A percentile compares a stretch with the other conserved stretches of the same genome.
These are phyloP conservation scores for Mrakia frigida DNA, from an alignment of 768 basidiomycete genomes.

Conservation along the genomic window DNA sequence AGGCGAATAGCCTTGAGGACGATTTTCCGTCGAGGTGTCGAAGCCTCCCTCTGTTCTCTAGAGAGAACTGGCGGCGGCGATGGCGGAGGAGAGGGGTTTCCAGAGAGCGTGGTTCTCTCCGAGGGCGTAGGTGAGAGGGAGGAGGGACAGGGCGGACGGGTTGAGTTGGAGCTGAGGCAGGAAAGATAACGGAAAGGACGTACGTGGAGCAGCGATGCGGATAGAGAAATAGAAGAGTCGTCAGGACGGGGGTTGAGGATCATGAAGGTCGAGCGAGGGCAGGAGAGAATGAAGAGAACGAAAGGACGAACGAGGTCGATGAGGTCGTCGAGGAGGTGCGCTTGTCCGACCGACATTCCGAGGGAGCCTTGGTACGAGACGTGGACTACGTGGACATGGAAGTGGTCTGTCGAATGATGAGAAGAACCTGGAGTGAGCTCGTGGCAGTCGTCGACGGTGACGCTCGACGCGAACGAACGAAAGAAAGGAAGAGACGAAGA, in stretches of 20 bases:
- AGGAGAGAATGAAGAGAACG: not conserved
- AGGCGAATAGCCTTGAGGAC: too few relatives aligned
- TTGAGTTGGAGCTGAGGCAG: slow-evolving; percentile 57
- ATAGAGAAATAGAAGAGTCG: not conserved
- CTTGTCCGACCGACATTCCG: slow-evolving; percentile 81
- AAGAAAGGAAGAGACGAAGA: slow-evolving; percentile 31
- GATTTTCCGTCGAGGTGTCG: too few relatives aligned
- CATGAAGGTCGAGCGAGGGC: slow-evolving; percentile 34
- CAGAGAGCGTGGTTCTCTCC: slow-evolving; percentile 76
- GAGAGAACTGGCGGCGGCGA: too few relatives aligned
- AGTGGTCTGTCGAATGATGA: slow-evolving; percentile 63
- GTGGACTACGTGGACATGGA: slow-evolving; percentile 89
- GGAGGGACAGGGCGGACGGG: slow-evolving; percentile 40
- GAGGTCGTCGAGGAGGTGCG: slow-evolving; percentile 86
- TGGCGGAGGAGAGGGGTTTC: slow-evolving; percentile 43
- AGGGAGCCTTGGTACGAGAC: slow-evolving; percentile 56
- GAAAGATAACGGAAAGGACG: too few relatives aligned
- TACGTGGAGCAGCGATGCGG: not conserved
- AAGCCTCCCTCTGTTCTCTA: too few relatives aligned
- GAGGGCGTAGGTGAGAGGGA: slow-evolving; percentile 64
- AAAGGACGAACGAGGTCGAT: slow-evolving; percentile 62
- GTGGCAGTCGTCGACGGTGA: not conserved
- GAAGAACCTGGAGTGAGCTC: slow-evolving; percentile 1
- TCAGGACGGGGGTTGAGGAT: not conserved
- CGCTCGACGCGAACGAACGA: not conserved